phyloP scores from a whole-genome alignment of 306 rosid species.

The Acacia confusa region DNA sequence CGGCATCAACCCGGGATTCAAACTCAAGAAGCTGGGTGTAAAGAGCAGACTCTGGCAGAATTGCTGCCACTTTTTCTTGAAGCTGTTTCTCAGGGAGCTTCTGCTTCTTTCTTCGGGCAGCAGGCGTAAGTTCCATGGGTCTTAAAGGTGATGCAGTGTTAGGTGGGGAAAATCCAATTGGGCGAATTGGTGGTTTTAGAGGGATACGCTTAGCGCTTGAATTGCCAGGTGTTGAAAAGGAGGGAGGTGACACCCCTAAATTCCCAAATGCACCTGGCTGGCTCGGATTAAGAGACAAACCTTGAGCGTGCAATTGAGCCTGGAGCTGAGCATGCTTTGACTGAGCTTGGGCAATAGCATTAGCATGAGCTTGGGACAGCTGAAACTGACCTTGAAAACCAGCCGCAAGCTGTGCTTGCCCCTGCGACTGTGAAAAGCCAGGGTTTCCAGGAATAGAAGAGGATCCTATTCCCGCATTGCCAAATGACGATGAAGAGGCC shows the following conservation, averaged over 20 bases:
- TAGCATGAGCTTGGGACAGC: slow-evolving; percentile 87
- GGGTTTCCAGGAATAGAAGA: slow-evolving; percentile 62
- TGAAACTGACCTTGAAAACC: slow-evolving; percentile 83
- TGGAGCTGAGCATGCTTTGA: slow-evolving; percentile 85
- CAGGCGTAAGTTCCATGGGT: slow-evolving; percentile 79
- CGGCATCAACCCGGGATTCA: slow-evolving; percentile 89
- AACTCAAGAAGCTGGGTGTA: slow-evolving; percentile 98
- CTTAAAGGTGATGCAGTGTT: slow-evolving; percentile 64
- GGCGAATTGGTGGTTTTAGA: slow-evolving; percentile 86
- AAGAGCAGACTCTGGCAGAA: slow-evolving; percentile 84
- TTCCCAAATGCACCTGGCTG: slow-evolving; percentile 64
- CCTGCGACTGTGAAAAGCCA: slow-evolving; percentile 67
- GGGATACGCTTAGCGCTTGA: slow-evolving; percentile 64
- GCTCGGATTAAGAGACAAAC: slow-evolving; percentile 62
- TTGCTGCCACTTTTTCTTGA: slow-evolving; percentile 87
- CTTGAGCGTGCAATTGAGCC: slow-evolving; percentile 96
- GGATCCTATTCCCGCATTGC: slow-evolving; percentile 68
- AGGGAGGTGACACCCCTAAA: slow-evolving; percentile 57
- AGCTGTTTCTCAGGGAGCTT: slow-evolving; percentile 93
- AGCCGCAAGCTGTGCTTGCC: slow-evolving; percentile 65
- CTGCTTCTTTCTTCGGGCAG: slow-evolving; percentile 86
- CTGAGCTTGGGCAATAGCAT: slow-evolving; percentile 94
- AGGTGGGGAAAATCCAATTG: slow-evolving; percentile 62
- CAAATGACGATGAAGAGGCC: slow-evolving; percentile 75
- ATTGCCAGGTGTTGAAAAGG: slow-evolving; percentile 51